These are phyloP conservation scores for Yamadazyma diddensiae DNA, from an alignment of 1,139 yeast genomes.

Conservation along the genomic window DNA sequence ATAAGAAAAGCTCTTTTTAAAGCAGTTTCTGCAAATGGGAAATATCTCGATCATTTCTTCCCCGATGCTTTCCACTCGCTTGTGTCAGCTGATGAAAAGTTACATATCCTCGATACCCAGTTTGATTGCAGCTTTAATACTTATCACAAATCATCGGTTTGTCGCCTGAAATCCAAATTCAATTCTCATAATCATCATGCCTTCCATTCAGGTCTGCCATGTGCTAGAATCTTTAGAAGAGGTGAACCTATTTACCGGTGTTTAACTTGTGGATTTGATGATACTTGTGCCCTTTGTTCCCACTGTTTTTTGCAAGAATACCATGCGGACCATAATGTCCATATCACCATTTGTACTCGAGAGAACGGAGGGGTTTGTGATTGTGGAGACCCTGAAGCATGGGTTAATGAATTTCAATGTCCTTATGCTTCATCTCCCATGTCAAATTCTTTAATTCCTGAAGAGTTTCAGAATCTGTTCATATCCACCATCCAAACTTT, in stretches of 20 bases:
- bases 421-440: conserved; percentile 20
- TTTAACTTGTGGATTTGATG: conserved; percentile 80
- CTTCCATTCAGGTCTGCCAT: conserved; percentile 67
- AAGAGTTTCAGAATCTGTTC: conserved; percentile 31
- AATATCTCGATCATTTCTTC: conserved; percentile 48
- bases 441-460: conserved; percentile 26
- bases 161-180: conserved; percentile 20
- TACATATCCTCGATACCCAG: conserved; percentile 29
- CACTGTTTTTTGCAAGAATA: conserved; percentile 68
- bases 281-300: conserved; percentile 82
- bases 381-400: conserved; percentile 65
- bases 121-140: conserved; percentile 34
- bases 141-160: conserved; percentile 24
- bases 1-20: conserved; percentile 51
- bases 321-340: conserved; percentile 76
- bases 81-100: conserved; percentile 8
- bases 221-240: conserved; percentile 69
- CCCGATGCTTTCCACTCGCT: conserved; percentile 29
- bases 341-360: conserved; percentile 67
- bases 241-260: conserved; percentile 92
- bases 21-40: conserved; percentile 51
- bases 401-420: conserved; percentile 42
- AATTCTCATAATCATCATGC: conserved; percentile 36
- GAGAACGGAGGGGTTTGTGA: conserved; percentile 87
- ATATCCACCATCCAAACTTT: conserved; percentile 49